These are phyloP conservation scores for Pittosporum tobira DNA, from an alignment of 129 eudicot species.

Conservation along the genomic window DNA sequence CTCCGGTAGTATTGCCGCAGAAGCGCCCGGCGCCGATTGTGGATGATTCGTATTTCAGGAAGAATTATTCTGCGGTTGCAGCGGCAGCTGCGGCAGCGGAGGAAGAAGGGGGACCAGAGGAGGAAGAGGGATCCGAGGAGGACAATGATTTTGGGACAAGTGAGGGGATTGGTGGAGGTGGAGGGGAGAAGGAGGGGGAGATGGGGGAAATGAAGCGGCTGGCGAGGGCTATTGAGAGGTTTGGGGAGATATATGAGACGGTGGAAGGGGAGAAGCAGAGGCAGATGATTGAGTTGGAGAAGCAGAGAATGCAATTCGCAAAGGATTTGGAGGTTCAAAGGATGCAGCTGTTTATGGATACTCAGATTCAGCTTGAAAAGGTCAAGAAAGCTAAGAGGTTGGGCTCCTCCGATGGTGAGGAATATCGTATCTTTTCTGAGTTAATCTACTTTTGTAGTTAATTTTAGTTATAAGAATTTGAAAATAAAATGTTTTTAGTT, in stretches of 20 bases:
- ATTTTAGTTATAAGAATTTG: background rate
- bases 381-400: slow-evolving; percentile 60
- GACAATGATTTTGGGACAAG: slow-evolving; percentile 25
- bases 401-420: slow-evolving; percentile 63
- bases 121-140: slow-evolving; percentile 30
- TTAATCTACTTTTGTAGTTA: background rate
- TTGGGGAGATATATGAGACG: slow-evolving; percentile 72
- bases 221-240: slow-evolving; percentile 71
- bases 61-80: slow-evolving; percentile 80
- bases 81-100: slow-evolving; percentile 89
- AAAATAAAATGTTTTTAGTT: background rate
- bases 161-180: slow-evolving; percentile 31
- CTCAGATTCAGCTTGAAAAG: slow-evolving; percentile 83
- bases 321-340: slow-evolving; percentile 85
- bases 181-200: slow-evolving; percentile 18
- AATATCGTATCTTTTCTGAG: background rate
- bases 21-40: slow-evolving; percentile 19
- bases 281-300: slow-evolving; percentile 81
- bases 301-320: slow-evolving; percentile 86
- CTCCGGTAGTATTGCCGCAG: slow-evolving; percentile 46
- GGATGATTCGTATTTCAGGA: slow-evolving; percentile 60
- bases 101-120: slow-evolving; percentile 34
- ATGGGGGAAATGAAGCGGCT: slow-evolving; percentile 54
- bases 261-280: slow-evolving; percentile 79
- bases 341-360: slow-evolving; percentile 87